Evolutionary conservation across 495 filamentous ascomycete genomes (phyloP).

Genomic region (Trichocladium antarcticum): DNA sequence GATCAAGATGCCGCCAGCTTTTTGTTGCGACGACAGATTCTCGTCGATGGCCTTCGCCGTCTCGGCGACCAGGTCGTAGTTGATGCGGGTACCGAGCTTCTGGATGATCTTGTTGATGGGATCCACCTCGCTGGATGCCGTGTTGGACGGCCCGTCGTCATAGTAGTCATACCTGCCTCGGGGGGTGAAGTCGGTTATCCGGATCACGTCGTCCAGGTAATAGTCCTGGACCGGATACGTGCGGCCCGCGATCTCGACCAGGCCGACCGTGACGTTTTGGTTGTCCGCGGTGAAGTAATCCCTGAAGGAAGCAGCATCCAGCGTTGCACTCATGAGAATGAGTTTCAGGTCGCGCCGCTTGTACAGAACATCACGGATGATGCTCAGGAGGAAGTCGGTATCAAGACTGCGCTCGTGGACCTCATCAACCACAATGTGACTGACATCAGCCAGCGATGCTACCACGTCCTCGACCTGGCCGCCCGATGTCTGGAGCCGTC

Average conservation of each 20-base stretch:
- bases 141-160: constrained; percentile 22
- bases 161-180: constrained; percentile 28
- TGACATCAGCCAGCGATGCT: constrained; percentile 73
- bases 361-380: constrained; percentile 73
- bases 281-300: constrained; percentile 61
- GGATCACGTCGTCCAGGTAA: constrained; percentile 82
- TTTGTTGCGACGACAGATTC: constrained; percentile 45
- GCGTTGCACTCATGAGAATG: constrained; percentile 94
- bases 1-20: constrained; percentile 79
- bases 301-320: constrained; percentile 80
- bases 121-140: constrained; percentile 25
- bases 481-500: constrained; percentile 78
- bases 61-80: constrained; percentile 78
- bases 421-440: constrained; percentile 92
- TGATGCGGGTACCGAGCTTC: constrained; percentile 73
- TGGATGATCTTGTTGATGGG: constrained; percentile 56
- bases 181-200: constrained; percentile 59
- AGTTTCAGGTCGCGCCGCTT: constrained; percentile 75
- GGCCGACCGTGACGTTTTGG: constrained; percentile 48
- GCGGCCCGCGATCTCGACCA: constrained; percentile 76
- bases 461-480: constrained; percentile 65
- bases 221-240: constrained; percentile 85
- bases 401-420: constrained; percentile 94
- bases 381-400: constrained; percentile 84
- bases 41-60: constrained; percentile 70